Evolutionary conservation across 2,329 filamentous ascomycete genomes (phyloP), one percentile per base, ranked within the genome.

Genomic region (Coleophoma cylindrospora): DNA sequence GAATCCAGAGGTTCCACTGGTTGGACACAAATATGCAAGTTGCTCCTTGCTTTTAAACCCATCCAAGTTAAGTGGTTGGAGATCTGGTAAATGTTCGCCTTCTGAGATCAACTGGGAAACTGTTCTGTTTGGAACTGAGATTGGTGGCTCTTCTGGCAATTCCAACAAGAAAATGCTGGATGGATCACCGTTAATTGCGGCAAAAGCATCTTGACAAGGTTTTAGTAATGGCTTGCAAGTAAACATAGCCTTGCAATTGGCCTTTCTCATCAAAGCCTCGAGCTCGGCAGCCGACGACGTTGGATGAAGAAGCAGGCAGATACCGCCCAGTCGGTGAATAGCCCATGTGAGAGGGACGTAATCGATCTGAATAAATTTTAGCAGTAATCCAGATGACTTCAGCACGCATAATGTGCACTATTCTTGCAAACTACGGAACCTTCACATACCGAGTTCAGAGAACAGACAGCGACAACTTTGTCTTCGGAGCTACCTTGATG

Each of bases 1-100:
- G 37, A 91, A 69, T 3, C 88, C 88, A 11, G 87, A 91, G 1
- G 88, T 92, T n/a, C 88, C 88, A 63, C 84, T 89, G 0, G 86
- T 89, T 65, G 89, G 91, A 70, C 86, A 91, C 19, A 92, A 71
- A 62, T 87, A 91, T 0, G 88, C 88, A 4, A 80, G 80, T 57
- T 83, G 81, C 43, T 81, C 78, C 33, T 77, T 76, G 5, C 81
- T 84, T 56, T 87, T 79, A 0, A 84, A 84, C 49, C 73, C 72
- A 33, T 66, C 59, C 83, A 83, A 87, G 15, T 71, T 71, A 60
- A 85, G 61, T 5, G 74, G 70, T 49, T 78, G 71, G 17, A 84
- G 63, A 14, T 71, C 67, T 3, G 77, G 73, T 40, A 81, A 65
- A 8, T 69, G 67, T 43, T 66, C 61, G 37, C 87, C 87, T 54